Evolutionary conservation across 2,329 filamentous ascomycete genomes (phyloP).

Genomic region (Aspergillus texensis): DNA sequence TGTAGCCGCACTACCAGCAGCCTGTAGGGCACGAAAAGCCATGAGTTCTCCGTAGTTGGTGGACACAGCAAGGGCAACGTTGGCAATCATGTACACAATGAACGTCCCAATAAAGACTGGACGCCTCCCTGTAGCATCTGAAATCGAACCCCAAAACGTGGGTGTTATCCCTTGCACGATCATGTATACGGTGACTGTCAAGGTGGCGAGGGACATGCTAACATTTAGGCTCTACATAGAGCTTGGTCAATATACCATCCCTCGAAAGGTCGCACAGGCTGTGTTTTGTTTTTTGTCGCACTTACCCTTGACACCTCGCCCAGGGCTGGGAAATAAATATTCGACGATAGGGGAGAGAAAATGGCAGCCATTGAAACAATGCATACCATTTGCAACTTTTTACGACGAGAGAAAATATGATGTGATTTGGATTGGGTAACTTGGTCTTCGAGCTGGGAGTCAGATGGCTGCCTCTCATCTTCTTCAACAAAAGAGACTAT

Average conservation of each 20-base stretch:
- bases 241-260: not conserved
- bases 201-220: conserved; percentile 32
- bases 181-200: conserved; percentile 51
- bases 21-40: conserved; percentile 12
- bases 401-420: conserved; percentile 8
- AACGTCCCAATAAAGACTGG: conserved; percentile 52
- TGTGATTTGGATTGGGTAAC: not conserved
- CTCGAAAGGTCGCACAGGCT: not conserved
- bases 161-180: conserved; percentile 56
- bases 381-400: conserved; percentile 11
- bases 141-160: conserved; percentile 53
- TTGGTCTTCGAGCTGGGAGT: conserved; percentile 5
- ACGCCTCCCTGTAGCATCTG: conserved; percentile 52
- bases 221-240: conserved; percentile 25
- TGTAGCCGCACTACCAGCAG: conserved; percentile 12
- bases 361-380: conserved; percentile 15
- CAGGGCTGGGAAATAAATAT: conserved; percentile 52
- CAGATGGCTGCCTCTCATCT: not conserved
- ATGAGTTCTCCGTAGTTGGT: conserved; percentile 14
- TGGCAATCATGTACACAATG: conserved; percentile 51
- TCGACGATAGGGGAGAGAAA: conserved; percentile 48
- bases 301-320: conserved; percentile 21
- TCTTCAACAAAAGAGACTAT: not conserved
- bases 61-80: conserved; percentile 45
- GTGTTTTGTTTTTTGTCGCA: not conserved